Evolutionary conservation across 345 rosid genomes (phyloP).

Genomic region (Dovyalis caffra): DNA sequence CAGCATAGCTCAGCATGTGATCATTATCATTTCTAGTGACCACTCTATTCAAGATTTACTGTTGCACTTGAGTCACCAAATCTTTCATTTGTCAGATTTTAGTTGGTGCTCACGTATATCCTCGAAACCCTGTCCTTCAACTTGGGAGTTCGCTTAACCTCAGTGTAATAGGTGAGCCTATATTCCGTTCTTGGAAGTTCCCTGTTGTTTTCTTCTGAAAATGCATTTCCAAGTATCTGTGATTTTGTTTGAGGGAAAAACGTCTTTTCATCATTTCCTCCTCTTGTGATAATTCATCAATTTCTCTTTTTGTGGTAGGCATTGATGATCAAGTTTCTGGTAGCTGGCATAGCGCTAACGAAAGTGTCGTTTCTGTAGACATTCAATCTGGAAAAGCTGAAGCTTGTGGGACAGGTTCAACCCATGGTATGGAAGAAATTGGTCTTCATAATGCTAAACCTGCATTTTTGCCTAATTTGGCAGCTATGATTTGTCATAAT

Average conservation of each 20-base stretch:
- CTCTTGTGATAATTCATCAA: neutral
- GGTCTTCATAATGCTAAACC: neutral
- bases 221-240: neutral
- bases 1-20: neutral
- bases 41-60: conserved; percentile 2
- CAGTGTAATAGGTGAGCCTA: conserved; percentile 55
- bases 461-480: neutral
- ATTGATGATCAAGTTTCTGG: conserved; percentile 53
- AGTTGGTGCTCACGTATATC: conserved; percentile 76
- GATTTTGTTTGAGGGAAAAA: neutral
- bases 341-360: conserved; percentile 63
- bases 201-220: neutral
- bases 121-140: conserved; percentile 61
- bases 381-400: conserved; percentile 63
- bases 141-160: conserved; percentile 57
- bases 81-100: conserved; percentile 57
- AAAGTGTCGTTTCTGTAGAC: conserved; percentile 55
- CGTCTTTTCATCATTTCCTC: neutral
- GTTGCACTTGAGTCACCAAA: conserved; percentile 9
- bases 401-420: conserved; percentile 65
- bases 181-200: conserved; percentile 4
- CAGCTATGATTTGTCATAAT: neutral
- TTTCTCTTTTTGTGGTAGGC: conserved; percentile 37
- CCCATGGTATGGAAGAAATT: conserved; percentile 49
- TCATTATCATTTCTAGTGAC: neutral